A percentile compares a stretch with the other conserved stretches of the same genome.
Conservation (phyloP, 2,329 filamentous ascomycete species). For the Botrytis hyacinthi region DNA sequence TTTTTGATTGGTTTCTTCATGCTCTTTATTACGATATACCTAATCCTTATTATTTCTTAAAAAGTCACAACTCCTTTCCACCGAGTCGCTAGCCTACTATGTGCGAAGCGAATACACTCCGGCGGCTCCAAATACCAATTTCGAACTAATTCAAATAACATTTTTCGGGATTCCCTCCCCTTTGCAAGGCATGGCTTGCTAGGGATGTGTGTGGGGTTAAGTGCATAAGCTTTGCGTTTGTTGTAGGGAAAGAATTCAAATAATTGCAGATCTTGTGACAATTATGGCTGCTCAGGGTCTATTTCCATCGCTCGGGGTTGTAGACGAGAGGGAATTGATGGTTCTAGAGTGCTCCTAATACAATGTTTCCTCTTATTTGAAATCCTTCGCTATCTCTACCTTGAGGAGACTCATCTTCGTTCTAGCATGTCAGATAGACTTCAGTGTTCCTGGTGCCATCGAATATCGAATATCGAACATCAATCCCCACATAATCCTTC, state of each 20-base stretch:
- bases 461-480: not conserved
- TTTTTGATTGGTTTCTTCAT: not conserved
- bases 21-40: not conserved
- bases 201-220: slow-evolving; percentile 1
- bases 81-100: not conserved
- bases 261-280: slow-evolving; percentile 12
- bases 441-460: not conserved
- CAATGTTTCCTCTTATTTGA: not conserved
- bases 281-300: not conserved
- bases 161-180: not conserved
- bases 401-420: not conserved
- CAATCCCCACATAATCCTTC: not conserved
- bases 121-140: slow-evolving; percentile 1
- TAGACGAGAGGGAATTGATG: not conserved
- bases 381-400: not conserved
- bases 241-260: not conserved
- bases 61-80: slow-evolving; percentile 5
- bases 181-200: not conserved
- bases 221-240: slow-evolving; percentile 8
- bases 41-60: not conserved
- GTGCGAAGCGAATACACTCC: slow-evolving; percentile 1
- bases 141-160: not conserved
- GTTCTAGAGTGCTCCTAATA: not conserved
- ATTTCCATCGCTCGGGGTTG: not conserved
- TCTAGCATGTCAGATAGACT: not conserved